These are phyloP conservation scores for Pulveroboletus sp. DNA, from an alignment of 768 basidiomycete genomes.

Conservation along the genomic window DNA sequence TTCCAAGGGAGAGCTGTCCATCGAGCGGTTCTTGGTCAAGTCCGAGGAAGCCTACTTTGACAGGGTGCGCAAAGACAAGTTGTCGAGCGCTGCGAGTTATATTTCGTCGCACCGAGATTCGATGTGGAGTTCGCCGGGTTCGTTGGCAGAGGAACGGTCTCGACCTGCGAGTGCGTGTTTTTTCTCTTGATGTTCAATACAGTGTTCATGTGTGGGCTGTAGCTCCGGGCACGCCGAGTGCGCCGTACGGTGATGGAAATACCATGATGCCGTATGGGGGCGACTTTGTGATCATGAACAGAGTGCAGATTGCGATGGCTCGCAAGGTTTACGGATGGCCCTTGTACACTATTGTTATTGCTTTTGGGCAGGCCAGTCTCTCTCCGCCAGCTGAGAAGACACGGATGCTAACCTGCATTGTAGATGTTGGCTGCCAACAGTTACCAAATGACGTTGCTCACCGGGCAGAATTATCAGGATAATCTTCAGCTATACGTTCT, in stretches of 20 bases:
- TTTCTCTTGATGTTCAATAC: conserved; percentile 10
- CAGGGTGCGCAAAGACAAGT: conserved; percentile 83
- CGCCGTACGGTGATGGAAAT: conserved; percentile 41
- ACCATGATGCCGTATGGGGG: conserved; percentile 49
- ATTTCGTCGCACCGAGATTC: conserved; percentile 80
- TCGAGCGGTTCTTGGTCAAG: conserved; percentile 87
- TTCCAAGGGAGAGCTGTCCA: conserved; percentile 87
- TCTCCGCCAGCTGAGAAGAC: neutral
- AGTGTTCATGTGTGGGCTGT: conserved; percentile 1
- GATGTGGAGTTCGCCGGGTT: conserved; percentile 66
- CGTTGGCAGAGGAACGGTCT: conserved; percentile 55
- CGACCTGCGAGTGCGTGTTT: conserved; percentile 68
- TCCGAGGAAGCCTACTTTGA: conserved; percentile 94
- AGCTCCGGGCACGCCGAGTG: conserved; percentile 48
- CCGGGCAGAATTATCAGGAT: conserved; percentile 81
- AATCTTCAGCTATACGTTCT: conserved; percentile 85
- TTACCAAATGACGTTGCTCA: conserved; percentile 90
- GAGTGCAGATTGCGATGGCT: conserved; percentile 80
- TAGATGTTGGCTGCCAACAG: conserved; percentile 88
- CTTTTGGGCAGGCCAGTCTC: conserved; percentile 65
- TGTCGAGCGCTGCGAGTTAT: conserved; percentile 77
- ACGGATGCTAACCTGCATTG: conserved; percentile 2
- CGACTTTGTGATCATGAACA: conserved; percentile 76
- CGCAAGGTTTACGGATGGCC: conserved; percentile 86
- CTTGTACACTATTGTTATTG: conserved; percentile 86